Percentiles rank a stretch among this genome's conserved stretches.
phyloP scores from a whole-genome alignment of 208 protist genomes.

The Jaenimonas drosophilae region DNA sequence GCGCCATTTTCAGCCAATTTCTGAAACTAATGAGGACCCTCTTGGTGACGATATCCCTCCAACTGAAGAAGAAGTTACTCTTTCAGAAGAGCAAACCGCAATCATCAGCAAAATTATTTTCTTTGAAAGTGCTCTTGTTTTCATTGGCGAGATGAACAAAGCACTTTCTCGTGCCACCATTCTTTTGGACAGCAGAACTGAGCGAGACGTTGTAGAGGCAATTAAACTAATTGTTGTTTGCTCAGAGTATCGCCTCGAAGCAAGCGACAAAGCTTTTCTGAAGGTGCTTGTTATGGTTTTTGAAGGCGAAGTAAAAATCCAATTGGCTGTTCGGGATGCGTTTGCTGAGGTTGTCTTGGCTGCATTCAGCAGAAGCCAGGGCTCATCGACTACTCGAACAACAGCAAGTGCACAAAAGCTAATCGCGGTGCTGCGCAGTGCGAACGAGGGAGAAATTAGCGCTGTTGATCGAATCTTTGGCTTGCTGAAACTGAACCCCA shows the following conservation, averaged over 20 bases:
- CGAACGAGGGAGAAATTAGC: constrained; percentile 80
- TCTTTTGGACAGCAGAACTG: constrained; percentile 77
- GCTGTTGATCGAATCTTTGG: constrained; percentile 77
- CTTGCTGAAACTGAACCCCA: constrained; percentile 49
- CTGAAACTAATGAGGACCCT: too few species aligned
- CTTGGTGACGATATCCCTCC: background rate
- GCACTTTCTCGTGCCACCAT: constrained; percentile 48
- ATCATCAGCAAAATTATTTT: constrained; percentile 63
- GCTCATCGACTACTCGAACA: constrained; percentile 38
- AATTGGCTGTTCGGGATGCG: constrained; percentile 81
- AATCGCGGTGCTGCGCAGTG: constrained; percentile 45
- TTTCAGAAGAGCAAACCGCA: constrained; percentile 43
- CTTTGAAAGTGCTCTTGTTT: constrained; percentile 63
- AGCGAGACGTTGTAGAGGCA: constrained; percentile 79
- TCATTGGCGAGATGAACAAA: constrained; percentile 54
- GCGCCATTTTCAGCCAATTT: too few species aligned
- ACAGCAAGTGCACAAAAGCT: constrained; percentile 71
- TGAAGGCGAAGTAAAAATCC: constrained; percentile 81
- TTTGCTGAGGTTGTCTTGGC: constrained; percentile 81
- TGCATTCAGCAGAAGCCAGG: constrained; percentile 44
- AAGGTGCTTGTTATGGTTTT: constrained; percentile 83
- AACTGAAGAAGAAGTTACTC: background rate
- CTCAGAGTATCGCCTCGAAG: constrained; percentile 69
- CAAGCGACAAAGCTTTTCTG: constrained; percentile 44
- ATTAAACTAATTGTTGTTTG: constrained; percentile 81